Conservation (phyloP, 441 rosid species). For the Manihot esculenta region DNA sequence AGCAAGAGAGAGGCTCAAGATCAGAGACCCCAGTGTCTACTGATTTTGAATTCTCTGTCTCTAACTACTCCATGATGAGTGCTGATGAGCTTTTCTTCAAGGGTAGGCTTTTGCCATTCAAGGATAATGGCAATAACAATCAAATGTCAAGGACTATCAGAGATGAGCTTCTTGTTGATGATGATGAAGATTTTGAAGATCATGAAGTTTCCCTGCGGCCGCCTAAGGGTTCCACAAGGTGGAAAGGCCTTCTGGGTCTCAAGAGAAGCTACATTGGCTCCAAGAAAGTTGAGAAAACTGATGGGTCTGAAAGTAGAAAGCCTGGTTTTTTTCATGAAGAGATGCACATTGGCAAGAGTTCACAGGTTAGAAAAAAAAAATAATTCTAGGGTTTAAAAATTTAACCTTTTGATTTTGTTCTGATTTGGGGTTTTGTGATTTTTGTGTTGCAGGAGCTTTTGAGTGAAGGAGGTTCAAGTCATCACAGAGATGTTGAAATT, state of each 20-base stretch:
- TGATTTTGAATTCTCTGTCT: conserved; percentile 87
- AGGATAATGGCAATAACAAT: conserved; percentile 36
- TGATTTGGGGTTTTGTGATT: conserved; percentile 2
- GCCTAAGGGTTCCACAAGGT: conserved; percentile 62
- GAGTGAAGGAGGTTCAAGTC: conserved; percentile 55
- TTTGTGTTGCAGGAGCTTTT: conserved; percentile 46
- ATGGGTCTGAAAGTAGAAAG: conserved; percentile 41
- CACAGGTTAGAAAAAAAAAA: conserved; percentile 42
- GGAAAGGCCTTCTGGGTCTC: conserved; percentile 82
- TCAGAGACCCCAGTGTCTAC: conserved; percentile 45
- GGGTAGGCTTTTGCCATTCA: conserved; percentile 84
- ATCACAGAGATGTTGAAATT: conserved; percentile 54
- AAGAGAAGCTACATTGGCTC: conserved; percentile 71
- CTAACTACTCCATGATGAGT: conserved; percentile 79
- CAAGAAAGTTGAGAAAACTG: conserved; percentile 47
- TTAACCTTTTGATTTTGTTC: background rate
- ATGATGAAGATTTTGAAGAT: conserved; percentile 38
- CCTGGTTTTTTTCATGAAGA: conserved; percentile 40
- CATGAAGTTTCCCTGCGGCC: conserved; percentile 43
- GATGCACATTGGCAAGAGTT: conserved; percentile 36
- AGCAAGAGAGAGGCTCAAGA: conserved; percentile 38
- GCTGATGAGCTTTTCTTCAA: conserved; percentile 94
- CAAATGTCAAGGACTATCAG: conserved; percentile 74
- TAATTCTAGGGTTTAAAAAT: too few species aligned
- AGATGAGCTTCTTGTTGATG: conserved; percentile 77